Evolutionary conservation across 257 asterid species (phyloP).

Genomic region (Fraxinus americana): DNA sequence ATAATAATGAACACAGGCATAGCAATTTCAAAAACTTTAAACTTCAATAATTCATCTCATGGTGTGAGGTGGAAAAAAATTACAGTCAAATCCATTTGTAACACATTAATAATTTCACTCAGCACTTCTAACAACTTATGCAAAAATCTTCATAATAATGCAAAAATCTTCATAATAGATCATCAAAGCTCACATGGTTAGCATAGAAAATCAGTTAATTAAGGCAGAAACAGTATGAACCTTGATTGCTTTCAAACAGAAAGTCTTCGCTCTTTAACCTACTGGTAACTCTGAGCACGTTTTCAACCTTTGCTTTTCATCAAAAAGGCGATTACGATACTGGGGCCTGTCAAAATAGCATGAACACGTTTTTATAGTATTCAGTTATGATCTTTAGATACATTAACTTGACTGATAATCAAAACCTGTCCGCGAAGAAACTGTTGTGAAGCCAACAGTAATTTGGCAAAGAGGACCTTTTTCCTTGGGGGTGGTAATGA

Average conservation of each 20-base stretch:
- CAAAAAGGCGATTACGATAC: conserved; percentile 86
- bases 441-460: background rate
- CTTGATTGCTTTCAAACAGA: conserved; percentile 69
- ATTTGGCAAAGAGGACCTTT: background rate
- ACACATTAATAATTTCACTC: background rate
- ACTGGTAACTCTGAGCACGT: conserved; percentile 79
- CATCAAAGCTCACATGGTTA: background rate
- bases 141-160: background rate
- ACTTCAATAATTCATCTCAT: background rate
- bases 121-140: background rate
- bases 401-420: conserved; percentile 8
- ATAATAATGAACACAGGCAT: background rate
- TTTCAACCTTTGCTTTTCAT: conserved; percentile 96
- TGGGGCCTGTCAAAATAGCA: conserved; percentile 58
- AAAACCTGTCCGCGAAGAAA: background rate
- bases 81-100: too few relatives aligned
- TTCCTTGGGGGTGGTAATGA: background rate
- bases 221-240: conserved; percentile 36
- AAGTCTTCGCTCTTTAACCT: conserved; percentile 94
- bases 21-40: background rate
- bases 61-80: too few relatives aligned
- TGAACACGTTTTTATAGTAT: background rate
- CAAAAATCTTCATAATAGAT: background rate
- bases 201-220: background rate
- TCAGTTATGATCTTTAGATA: conserved; percentile 1